Evolutionary conservation across 2,329 filamentous ascomycete genomes (phyloP).

Genomic region (Exophiala calicioides): DNA sequence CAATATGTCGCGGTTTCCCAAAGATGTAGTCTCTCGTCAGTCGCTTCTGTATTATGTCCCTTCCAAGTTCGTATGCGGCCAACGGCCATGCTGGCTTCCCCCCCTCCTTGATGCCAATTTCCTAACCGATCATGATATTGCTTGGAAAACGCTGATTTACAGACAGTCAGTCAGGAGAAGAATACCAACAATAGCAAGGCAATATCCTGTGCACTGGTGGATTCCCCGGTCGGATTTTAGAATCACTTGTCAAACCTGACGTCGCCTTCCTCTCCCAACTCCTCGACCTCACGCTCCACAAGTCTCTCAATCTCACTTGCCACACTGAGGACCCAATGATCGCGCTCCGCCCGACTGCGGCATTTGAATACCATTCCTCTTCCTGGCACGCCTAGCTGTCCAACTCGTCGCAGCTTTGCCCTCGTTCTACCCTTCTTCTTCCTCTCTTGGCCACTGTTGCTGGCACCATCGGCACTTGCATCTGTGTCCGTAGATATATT

Average conservation of each 20-base stretch:
- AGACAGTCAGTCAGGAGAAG: neutral
- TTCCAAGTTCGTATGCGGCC: no score
- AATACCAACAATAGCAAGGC: no score
- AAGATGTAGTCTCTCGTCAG: no score
- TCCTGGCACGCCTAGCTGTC: constrained; percentile 61
- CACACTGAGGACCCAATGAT: constrained; percentile 68
- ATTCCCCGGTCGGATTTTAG: no score
- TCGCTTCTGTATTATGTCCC: no score
- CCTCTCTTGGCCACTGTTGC: neutral
- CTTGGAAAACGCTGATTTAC: no score
- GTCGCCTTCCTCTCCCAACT: constrained; percentile 20
- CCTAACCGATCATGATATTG: no score
- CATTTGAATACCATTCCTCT: constrained; percentile 67
- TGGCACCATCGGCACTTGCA: constrained; percentile 1
- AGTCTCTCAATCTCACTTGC: constrained; percentile 62
- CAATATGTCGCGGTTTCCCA: no score
- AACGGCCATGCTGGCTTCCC: no score
- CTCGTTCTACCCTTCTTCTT: constrained; percentile 10
- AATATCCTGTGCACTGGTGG: no score
- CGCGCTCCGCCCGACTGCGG: constrained; percentile 63
- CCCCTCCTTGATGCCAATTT: no score
- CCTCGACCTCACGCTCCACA: constrained; percentile 24
- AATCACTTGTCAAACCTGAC: constrained; percentile 23
- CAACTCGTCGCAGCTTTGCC: constrained; percentile 56
- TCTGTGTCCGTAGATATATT: constrained; percentile 17